Conservation (phyloP, 2,329 filamentous ascomycete genomes). For the Tricladium varicosporioides region DNA sequence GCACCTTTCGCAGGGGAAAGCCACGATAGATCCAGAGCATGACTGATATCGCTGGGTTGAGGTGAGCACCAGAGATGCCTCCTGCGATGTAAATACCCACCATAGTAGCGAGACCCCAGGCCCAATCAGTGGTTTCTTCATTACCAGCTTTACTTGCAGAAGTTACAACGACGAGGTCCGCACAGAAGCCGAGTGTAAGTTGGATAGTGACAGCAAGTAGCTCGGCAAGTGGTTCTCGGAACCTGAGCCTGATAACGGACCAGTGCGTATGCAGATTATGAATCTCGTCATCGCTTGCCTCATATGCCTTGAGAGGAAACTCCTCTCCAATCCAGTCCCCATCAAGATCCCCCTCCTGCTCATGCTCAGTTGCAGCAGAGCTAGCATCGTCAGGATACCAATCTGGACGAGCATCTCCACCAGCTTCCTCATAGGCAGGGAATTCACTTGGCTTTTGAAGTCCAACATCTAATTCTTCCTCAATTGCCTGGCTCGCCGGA, state of each 20-base stretch:
- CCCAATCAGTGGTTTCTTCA: slow-evolving; percentile 42
- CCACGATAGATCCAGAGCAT: slow-evolving; percentile 49
- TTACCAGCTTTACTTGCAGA: slow-evolving; percentile 35
- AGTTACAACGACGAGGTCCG: slow-evolving; percentile 42
- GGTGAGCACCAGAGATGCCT: slow-evolving; percentile 46
- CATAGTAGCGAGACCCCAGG: slow-evolving; percentile 56
- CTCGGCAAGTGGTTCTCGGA: slow-evolving; percentile 53
- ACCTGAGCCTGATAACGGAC: slow-evolving; percentile 44
- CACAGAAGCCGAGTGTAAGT: slow-evolving; percentile 46
- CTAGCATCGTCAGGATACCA: slow-evolving; percentile 22
- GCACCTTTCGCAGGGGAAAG: slow-evolving; percentile 50
- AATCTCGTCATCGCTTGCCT: slow-evolving; percentile 24
- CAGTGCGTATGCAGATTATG: slow-evolving; percentile 36
- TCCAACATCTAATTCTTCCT: background rate
- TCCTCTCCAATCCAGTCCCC: slow-evolving; percentile 21
- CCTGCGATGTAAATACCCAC: slow-evolving; percentile 46
- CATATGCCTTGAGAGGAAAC: slow-evolving; percentile 23
- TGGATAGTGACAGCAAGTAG: slow-evolving; percentile 45
- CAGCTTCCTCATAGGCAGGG: background rate
- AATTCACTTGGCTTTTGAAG: no score
- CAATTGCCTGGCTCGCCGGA: background rate
- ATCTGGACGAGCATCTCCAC: slow-evolving; percentile 1
- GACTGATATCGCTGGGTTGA: slow-evolving; percentile 43
- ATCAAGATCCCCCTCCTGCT: slow-evolving; percentile 14
- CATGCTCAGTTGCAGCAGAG: slow-evolving; percentile 21